phyloP scores from a whole-genome alignment of 2,329 filamentous ascomycete genomes.

The Pseudogymnoascus sp. region DNA sequence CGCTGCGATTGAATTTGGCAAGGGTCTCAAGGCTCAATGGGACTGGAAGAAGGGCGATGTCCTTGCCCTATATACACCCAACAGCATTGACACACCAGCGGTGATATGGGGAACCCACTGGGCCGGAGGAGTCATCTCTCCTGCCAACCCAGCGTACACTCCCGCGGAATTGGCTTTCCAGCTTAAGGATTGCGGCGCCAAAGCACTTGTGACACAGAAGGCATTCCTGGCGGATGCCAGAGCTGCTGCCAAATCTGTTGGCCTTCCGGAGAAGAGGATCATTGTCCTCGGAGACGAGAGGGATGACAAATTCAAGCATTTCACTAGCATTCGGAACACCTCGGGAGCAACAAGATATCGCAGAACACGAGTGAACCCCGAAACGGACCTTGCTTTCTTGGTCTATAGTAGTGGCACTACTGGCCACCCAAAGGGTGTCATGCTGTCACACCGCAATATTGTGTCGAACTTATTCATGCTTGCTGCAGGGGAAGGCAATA shows the following conservation, averaged over 20 bases:
- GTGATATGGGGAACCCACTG: slow-evolving; percentile 72
- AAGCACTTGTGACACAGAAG: slow-evolving; percentile 65
- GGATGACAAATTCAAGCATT: slow-evolving; percentile 56
- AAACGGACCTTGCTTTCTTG: slow-evolving; percentile 70
- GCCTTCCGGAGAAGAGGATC: slow-evolving; percentile 63
- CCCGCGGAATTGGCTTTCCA: slow-evolving; percentile 77
- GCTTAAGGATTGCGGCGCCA: slow-evolving; percentile 67
- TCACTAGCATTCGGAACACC: slow-evolving; percentile 58
- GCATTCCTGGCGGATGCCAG: slow-evolving; percentile 54
- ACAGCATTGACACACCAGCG: slow-evolving; percentile 73
- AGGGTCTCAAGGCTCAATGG: slow-evolving; percentile 65
- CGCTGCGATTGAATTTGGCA: slow-evolving; percentile 66
- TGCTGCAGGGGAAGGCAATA: slow-evolving; percentile 41
- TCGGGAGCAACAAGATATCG: slow-evolving; percentile 49
- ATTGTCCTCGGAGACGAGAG: slow-evolving; percentile 62
- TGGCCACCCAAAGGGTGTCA: slow-evolving; percentile 83
- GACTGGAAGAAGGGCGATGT: slow-evolving; percentile 79
- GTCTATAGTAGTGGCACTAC: slow-evolving; percentile 89
- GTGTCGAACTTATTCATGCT: slow-evolving; percentile 62
- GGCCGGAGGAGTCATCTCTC: slow-evolving; percentile 74
- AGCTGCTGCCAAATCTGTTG: slow-evolving; percentile 59
- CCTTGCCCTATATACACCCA: slow-evolving; percentile 73
- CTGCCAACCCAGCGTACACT: slow-evolving; percentile 83
- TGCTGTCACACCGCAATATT: slow-evolving; percentile 76
- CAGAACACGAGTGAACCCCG: slow-evolving; percentile 53